These are phyloP conservation scores for Umbilicaria muhlenbergii DNA, from an alignment of 495 filamentous ascomycete species.

Conservation along the genomic window DNA sequence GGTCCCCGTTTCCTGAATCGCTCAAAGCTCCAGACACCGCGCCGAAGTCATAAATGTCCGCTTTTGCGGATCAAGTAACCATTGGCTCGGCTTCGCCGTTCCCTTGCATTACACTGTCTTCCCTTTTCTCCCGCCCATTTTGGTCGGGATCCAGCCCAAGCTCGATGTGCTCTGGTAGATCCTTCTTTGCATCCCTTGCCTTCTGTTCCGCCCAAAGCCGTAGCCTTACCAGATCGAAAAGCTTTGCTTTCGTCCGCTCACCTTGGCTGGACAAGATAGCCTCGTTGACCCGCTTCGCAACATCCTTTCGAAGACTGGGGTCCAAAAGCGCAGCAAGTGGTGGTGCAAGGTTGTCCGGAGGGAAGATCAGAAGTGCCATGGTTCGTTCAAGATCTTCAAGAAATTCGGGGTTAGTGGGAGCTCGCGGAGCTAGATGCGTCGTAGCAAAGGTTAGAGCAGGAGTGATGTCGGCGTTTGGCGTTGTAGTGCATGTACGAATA, in stretches of 20 bases:
- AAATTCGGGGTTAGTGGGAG: conserved; percentile 65
- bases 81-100: conserved; percentile 3
- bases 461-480: conserved; percentile 55
- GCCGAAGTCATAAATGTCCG: conserved; percentile 1
- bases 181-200: conserved; percentile 54
- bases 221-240: conserved; percentile 62
- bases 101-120: conserved; percentile 5
- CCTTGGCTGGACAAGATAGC: conserved; percentile 63
- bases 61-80: neutral
- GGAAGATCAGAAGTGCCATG: conserved; percentile 83
- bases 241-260: conserved; percentile 59
- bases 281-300: conserved; percentile 73
- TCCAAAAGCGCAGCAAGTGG: conserved; percentile 61
- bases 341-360: conserved; percentile 56
- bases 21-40: conserved; percentile 6
- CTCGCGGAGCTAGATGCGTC: conserved; percentile 70
- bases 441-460: conserved; percentile 80
- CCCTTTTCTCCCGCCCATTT: conserved; percentile 1
- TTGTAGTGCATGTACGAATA: conserved; percentile 57
- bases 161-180: conserved; percentile 55
- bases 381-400: conserved; percentile 81
- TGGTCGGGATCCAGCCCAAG: conserved; percentile 40
- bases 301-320: conserved; percentile 63
- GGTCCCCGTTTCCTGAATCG: too few relatives aligned
- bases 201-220: conserved; percentile 75